Percentiles rank a stretch among this genome's conserved stretches.
Conservation (phyloP, 257 asterid species). For the Agastache rugosa region DNA sequence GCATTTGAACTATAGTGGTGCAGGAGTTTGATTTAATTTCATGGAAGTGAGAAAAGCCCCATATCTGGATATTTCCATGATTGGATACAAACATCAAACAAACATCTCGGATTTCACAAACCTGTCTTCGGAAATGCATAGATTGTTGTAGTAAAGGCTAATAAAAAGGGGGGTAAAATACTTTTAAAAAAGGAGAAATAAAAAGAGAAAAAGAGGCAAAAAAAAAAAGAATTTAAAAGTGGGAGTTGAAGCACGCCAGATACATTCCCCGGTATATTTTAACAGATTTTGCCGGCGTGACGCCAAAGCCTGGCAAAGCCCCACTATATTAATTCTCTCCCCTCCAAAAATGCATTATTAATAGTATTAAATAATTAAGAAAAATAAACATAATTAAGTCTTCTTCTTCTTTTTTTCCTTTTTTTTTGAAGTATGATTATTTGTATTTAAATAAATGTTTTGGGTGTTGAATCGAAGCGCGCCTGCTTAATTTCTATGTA, state of each 20-base stretch:
- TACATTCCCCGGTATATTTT: slow-evolving; percentile 41
- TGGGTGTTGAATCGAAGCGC: too few relatives aligned
- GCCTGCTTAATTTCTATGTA: too few relatives aligned
- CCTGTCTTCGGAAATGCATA: slow-evolving; percentile 5
- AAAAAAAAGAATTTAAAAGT: slow-evolving; percentile 25
- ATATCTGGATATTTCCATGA: slow-evolving; percentile 10
- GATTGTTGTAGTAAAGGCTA: slow-evolving; percentile 29
- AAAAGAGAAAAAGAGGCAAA: slow-evolving; percentile 19
- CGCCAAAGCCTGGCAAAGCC: slow-evolving; percentile 61
- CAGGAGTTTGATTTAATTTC: not conserved
- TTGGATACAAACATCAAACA: slow-evolving; percentile 35
- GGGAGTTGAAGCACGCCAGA: slow-evolving; percentile 63
- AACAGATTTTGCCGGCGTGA: slow-evolving; percentile 62
- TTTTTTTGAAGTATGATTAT: too few relatives aligned
- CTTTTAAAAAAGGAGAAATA: not conserved
- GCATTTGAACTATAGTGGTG: not conserved
- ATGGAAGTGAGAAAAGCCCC: slow-evolving; percentile 32
- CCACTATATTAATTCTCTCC: slow-evolving; percentile 15
- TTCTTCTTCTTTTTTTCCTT: too few relatives aligned
- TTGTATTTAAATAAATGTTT: too few relatives aligned
- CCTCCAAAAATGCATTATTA: not conserved
- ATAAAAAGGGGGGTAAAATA: not conserved
- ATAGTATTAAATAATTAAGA: not conserved
- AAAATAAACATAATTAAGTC: too few relatives aligned
- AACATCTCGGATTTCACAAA: slow-evolving; percentile 29